Percentiles rank a stretch among this genome's conserved stretches.
Conservation (phyloP, 352 stramenopile genomes). For the Albugo candida region DNA sequence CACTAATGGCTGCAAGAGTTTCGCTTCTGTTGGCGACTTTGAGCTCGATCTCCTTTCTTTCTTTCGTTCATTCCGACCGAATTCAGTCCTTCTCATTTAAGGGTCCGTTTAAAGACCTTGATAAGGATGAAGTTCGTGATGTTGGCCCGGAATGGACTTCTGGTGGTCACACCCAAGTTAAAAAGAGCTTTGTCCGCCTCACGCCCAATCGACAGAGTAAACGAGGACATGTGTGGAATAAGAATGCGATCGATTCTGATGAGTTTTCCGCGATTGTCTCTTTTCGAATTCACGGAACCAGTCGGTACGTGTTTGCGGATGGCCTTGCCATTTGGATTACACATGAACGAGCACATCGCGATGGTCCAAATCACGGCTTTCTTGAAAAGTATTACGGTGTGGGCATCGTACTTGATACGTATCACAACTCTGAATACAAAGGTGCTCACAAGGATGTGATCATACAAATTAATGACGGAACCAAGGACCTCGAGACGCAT, state of each 20-base stretch:
- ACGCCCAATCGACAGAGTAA: constrained; percentile 79
- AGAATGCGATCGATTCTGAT: constrained; percentile 24
- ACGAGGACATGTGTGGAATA: constrained; percentile 61
- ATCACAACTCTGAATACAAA: constrained; percentile 64
- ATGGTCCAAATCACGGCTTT: constrained; percentile 59
- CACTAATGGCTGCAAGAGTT: too few species aligned
- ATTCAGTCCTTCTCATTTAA: constrained; percentile 64
- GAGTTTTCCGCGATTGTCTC: constrained; percentile 43
- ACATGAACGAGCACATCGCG: constrained; percentile 25
- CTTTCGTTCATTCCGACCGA: constrained; percentile 10
- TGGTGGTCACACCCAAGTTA: constrained; percentile 50
- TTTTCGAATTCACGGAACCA: constrained; percentile 66
- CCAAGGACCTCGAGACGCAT: constrained; percentile 40
- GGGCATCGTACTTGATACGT: constrained; percentile 70
- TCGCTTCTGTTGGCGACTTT: too few species aligned
- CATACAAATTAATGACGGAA: constrained; percentile 63
- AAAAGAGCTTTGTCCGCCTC: constrained; percentile 76
- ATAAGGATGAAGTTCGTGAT: constrained; percentile 31
- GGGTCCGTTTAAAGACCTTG: constrained; percentile 45
- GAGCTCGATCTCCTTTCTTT: too few species aligned
- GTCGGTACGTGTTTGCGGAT: constrained; percentile 71
- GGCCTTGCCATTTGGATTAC: constrained; percentile 73
- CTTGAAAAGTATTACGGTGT: constrained; percentile 53
- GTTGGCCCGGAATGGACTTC: constrained; percentile 61
- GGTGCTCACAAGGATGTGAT: constrained; percentile 72